Conservation (phyloP, 2,329 filamentous ascomycete genomes). For the Xylaria sp. region DNA sequence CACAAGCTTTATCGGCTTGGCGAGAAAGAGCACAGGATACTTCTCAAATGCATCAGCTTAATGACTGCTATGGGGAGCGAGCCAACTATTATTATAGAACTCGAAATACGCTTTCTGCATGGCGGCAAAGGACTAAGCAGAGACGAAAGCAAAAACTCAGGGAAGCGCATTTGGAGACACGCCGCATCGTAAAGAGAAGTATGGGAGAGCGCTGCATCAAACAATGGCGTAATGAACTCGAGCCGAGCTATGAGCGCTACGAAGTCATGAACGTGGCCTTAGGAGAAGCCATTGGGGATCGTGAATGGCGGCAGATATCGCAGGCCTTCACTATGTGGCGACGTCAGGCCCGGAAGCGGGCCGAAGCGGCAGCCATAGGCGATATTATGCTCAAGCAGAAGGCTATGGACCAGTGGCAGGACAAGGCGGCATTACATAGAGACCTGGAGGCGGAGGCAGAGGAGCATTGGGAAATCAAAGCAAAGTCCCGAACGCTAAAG, state of each 20-base stretch:
- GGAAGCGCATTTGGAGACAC: conserved; percentile 49
- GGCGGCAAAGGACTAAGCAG: conserved; percentile 44
- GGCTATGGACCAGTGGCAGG: conserved; percentile 44
- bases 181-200: conserved; percentile 49
- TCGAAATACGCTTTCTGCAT: conserved; percentile 40
- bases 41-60: conserved; percentile 39
- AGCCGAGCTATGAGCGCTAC: conserved; percentile 43
- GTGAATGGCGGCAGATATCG: conserved; percentile 41
- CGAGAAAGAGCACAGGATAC: conserved; percentile 39
- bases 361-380: conserved; percentile 36
- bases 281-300: conserved; percentile 41
- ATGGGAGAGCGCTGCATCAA: conserved; percentile 48
- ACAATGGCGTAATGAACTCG: conserved; percentile 46
- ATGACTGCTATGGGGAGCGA: conserved; percentile 43
- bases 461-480: conserved; percentile 43
- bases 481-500: conserved; percentile 43
- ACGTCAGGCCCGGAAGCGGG: conserved; percentile 40
- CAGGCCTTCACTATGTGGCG: conserved; percentile 46
- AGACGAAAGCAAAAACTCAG: conserved; percentile 48
- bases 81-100: conserved; percentile 49
- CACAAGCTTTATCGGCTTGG: conserved; percentile 46
- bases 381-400: conserved; percentile 43
- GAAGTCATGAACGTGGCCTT: conserved; percentile 44
- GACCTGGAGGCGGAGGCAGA: conserved; percentile 41
- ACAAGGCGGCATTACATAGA: conserved; percentile 34